Percentiles rank a stretch among this genome's conserved stretches.
Conservation (phyloP, 208 protist genomes). For the Lotmaria passim region DNA sequence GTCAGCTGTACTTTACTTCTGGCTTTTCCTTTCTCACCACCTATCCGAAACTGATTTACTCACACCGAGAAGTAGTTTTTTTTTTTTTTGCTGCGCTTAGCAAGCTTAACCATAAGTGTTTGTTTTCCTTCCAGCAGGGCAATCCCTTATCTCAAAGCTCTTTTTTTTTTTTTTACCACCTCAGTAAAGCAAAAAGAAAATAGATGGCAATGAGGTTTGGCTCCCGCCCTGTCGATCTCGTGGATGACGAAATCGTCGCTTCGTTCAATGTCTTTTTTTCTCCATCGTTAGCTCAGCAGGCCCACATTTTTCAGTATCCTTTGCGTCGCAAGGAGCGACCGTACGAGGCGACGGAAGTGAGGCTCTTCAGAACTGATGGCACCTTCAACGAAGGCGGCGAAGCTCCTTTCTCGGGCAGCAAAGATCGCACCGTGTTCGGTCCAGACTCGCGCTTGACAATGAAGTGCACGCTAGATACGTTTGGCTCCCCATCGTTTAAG, state of each 20-base stretch:
- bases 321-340: conserved; percentile 63
- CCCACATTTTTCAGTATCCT: conserved; percentile 91
- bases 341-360: conserved; percentile 75
- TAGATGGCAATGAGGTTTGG: conserved; percentile 48
- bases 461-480: conserved; percentile 75
- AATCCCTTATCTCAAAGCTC: not conserved
- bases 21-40: no score
- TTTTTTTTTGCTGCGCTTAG: not conserved
- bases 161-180: conserved; percentile 21
- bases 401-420: not conserved
- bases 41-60: no score
- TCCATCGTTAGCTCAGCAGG: conserved; percentile 51
- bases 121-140: no score
- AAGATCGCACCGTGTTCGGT: conserved; percentile 31
- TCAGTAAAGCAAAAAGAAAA: no score
- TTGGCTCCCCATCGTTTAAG: conserved; percentile 72
- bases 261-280: conserved; percentile 82
- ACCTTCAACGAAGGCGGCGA: not conserved
- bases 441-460: conserved; percentile 72
- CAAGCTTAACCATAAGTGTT: no score
- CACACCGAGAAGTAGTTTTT: not conserved
- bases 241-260: conserved; percentile 79
- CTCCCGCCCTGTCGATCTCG: conserved; percentile 20
- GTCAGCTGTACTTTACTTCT: no score
- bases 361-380: conserved; percentile 61